Evolutionary conservation across 768 basidiomycete genomes (phyloP), one percentile per base, ranked within the genome.

Genomic region (Tephrocybe sp.): DNA sequence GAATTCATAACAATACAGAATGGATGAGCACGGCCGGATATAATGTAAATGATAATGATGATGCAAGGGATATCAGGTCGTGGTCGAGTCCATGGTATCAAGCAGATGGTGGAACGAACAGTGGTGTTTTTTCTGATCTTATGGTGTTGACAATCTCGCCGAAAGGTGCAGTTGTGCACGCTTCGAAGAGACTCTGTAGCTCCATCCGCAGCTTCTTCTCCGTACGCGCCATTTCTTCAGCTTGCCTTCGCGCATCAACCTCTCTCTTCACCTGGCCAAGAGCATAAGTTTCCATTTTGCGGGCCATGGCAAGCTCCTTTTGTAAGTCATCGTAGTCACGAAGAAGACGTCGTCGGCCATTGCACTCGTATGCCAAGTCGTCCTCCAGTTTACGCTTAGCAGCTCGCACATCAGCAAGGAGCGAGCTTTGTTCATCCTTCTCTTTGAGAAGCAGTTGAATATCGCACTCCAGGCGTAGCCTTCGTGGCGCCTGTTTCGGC

Each of bases 221-320:
- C 25, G 36, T 36, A 76, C 58, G 77, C 81, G 47, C 78, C 79
- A 57, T 74, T 73, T 58, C 79, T 84, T 57, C 91, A 82, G 69
- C 79, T 74, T 64, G 82, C 83, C 68, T 85, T 83, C 63, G 87
- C 79, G 44, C 78, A 81, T 66, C 83, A 78, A 60, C 80, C 76
- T 65, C 80, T 54, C 53, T 64, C 49, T 56, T 66, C 36, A 60
- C 59, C 53, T 58, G 59, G 46, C 54, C 55, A 54, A 65, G 49
- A 37, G 68, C 68, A 38, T 57, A 56, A 30, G 24, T 45, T 51
- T 71, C 69, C 61, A 62, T 64, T 41, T 66, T 62, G 15, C 62
- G 63, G 12, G 69, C 66, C 2, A 46, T 47, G 33, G 67, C 61
- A 45, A 68, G 62, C 58, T 73, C 65, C 50, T 68, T 60, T 43